Base-by-base conservation (phyloP, 2,329 filamentous ascomycete genomes). In the Tolypocladium sp. region DNA sequence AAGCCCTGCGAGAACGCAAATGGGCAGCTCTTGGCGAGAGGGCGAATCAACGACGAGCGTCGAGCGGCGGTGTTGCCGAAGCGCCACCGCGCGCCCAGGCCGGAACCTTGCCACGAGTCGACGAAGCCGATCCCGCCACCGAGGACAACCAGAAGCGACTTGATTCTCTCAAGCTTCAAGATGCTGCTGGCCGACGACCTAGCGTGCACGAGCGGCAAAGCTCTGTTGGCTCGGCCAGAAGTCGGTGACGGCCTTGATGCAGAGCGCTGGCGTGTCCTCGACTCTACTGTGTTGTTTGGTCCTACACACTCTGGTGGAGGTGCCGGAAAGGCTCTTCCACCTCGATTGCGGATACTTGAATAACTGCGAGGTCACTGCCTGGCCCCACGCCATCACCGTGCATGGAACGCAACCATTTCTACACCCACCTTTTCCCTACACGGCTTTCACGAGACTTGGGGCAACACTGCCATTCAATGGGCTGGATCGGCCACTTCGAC, bases 121-220 rank as follows among this genome's bases (percentile, higher is more conserved):
- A 95, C 65, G 92, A 96, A 68, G 81, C 88, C 42, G 92, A 97
- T 72, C 84, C 87, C 4, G 81, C 87, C 57, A 87, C 89, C 56
- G 90, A 93, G 66, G 91, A 94, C 68, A 93, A 88, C 71, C 88
- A 91, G 74, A 90, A 92, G 76, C 84, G 91, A 66, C 82, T 97
- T 65, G 91, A 97, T 74, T 92, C 91, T 57, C 80, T 97, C 67
- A 92, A 94, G 73, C 80, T 97, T 69, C 90, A 96, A 72, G 93
- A 97, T 73, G 90, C 82, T 66, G 63, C 68, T 40, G 87, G 90
- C 65, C 81, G 83, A 66, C 81, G 80, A 63, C 77, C 80, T 35
- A 71, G 71, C 55, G 69, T 77, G 59, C 83, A 85, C 66, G 85
- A 87, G 70, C 81, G 83, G 65, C 82, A 87, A 71, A 80, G 76